phyloP scores from a whole-genome alignment of 2,329 filamentous ascomycete species.

The Zelopaecilomyces penicillatus region DNA sequence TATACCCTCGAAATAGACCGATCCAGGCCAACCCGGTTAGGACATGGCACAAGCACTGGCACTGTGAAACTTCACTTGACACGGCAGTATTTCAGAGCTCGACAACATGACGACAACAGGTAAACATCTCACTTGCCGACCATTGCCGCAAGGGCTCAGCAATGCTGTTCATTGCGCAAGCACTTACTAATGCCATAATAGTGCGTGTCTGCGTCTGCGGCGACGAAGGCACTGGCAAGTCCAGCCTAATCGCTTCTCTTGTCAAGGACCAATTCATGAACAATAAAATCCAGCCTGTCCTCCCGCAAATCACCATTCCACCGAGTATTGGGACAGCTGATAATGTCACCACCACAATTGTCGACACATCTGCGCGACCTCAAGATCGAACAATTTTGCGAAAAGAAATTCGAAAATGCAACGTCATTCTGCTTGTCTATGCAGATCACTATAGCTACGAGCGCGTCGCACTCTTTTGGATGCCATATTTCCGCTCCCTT shows the following conservation, averaged over 20 bases:
- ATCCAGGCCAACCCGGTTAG: too few species aligned
- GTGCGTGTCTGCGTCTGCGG: slow-evolving; percentile 95
- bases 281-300: slow-evolving; percentile 87
- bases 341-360: slow-evolving; percentile 93
- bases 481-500: slow-evolving; percentile 93
- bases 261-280: slow-evolving; percentile 97
- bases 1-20: too few species aligned
- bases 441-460: slow-evolving; percentile 99
- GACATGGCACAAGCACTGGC: too few species aligned
- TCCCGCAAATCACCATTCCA: slow-evolving; percentile 91
- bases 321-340: slow-evolving; percentile 89
- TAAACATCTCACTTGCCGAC: too few species aligned
- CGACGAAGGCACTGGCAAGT: slow-evolving; percentile 92
- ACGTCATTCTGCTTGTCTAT: slow-evolving; percentile 94
- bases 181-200: slow-evolving; percentile 7
- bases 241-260: slow-evolving; percentile 84
- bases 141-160: too few species aligned
- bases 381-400: slow-evolving; percentile 85
- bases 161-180: too few species aligned
- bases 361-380: slow-evolving; percentile 92
- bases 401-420: slow-evolving; percentile 92
- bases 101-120: too few species aligned
- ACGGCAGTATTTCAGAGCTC: too few species aligned
- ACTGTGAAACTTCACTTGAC: too few species aligned
- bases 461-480: slow-evolving; percentile 92